Percentiles rank a stretch among this genome's conserved stretches.
phyloP scores from a whole-genome alignment of 1,139 yeast species.

The Sugiyamaella neomexicana region DNA sequence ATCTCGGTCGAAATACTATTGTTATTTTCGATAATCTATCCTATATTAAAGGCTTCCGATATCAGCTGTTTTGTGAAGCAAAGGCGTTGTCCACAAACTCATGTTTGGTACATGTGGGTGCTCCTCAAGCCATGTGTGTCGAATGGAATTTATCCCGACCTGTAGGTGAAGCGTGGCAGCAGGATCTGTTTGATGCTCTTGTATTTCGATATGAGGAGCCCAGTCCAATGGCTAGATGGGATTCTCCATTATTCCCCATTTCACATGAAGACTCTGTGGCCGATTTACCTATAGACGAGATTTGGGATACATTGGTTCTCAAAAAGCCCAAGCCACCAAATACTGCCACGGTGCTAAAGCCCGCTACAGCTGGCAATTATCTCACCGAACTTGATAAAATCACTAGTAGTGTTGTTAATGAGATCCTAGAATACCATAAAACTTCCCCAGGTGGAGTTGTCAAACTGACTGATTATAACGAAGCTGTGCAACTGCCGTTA shows the following conservation, averaged over 20 bases:
- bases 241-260: conserved; percentile 80
- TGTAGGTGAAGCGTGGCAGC: conserved; percentile 58
- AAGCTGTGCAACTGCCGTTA: conserved; percentile 62
- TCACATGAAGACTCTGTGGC: conserved; percentile 52
- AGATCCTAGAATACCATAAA: conserved; percentile 61
- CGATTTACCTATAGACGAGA: conserved; percentile 60
- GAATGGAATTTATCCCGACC: conserved; percentile 55
- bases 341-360: conserved; percentile 49
- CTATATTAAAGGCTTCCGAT: conserved; percentile 93
- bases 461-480: conserved; percentile 43
- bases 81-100: conserved; percentile 80
- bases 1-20: conserved; percentile 62
- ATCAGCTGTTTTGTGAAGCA: conserved; percentile 92
- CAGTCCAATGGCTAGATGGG: conserved; percentile 84
- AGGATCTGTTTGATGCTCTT: conserved; percentile 63
- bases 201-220: conserved; percentile 94
- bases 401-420: conserved; percentile 63
- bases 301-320: conserved; percentile 70
- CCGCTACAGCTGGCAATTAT: conserved; percentile 78
- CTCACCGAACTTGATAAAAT: conserved; percentile 74
- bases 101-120: conserved; percentile 76
- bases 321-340: conserved; percentile 53
- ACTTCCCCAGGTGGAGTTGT: conserved; percentile 54
- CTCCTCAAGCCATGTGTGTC: conserved; percentile 60
- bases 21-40: conserved; percentile 84